Base-by-base conservation (phyloP, 306 rosid species). In the Pyrus pyrifolia region DNA sequence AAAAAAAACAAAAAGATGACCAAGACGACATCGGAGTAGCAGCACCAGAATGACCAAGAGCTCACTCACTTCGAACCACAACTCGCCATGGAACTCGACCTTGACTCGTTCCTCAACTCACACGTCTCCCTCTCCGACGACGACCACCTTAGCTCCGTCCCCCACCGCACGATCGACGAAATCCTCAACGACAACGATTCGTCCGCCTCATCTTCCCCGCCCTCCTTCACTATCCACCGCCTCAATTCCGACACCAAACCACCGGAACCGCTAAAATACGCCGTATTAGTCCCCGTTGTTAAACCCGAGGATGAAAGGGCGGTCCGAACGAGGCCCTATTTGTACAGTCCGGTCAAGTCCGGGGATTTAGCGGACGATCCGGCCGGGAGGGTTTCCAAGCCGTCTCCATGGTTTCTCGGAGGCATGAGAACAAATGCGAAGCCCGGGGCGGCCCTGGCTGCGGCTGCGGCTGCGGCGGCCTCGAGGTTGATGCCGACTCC, bases 401-500 rank as follows among this genome's bases (percentile, higher is more conserved):
- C 91, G 2, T 85, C 93, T 81, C 83, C 90, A 53, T 89, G 97
- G 65, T 83, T 95, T 42, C 78, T 95, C 0, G 87, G 83, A 6
- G 93, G 92, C 17, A 89, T 92, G 25, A 85, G 92, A 25, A 84
- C 97, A 62, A 92, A 85, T 66, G 96, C 89, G 19, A 95, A 92
- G 82, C 97, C 98, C 11, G 98, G 98, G 44, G 97, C 89, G 15
- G 98, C 98, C 19, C 85, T 95, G 25, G 97, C 99, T 0, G 97
- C 97, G 0, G 97, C 99, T 0, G 97, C 97, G 0, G 99, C 99
- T 0, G 95, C 91, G 1, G 99, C 99, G 2, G 93, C 99, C 6
- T 89, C 97, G 8, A 89, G 99, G 88, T 86, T 97, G 46, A 79
- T 86, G 27, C 96, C 90, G 8, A 80, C 96, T 0, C 99, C 99